Evolutionary conservation across 108 stramenopile genomes (phyloP), one percentile per base, ranked within the genome.

Genomic region (Cyclotella kingstonii): DNA sequence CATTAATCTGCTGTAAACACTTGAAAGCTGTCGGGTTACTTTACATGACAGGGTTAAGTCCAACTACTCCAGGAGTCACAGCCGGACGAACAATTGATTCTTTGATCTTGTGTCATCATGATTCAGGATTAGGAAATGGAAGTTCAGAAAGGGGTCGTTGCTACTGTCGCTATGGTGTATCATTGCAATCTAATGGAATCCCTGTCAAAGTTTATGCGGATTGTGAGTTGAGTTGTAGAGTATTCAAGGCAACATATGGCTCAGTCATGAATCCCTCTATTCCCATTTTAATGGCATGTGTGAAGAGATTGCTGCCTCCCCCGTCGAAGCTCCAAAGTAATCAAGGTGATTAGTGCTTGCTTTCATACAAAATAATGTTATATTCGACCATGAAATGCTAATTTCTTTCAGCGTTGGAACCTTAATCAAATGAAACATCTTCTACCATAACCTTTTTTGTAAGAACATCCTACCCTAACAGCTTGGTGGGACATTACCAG

Each of bases 401-500:
- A n/a, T n/a, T n/a, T n/a, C n/a, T n/a, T n/a, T n/a, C n/a, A n/a
- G n/a, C n/a, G n/a, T n/a, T n/a, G n/a, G n/a, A n/a, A n/a, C n/a
- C n/a, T n/a, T n/a, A n/a, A n/a, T n/a, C n/a, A n/a, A n/a, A n/a
- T n/a, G n/a, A n/a, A n/a, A n/a, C n/a, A n/a, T n/a, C n/a, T n/a
- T n/a, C n/a, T n/a, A n/a, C n/a, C n/a, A n/a, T n/a, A n/a, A n/a
- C 36, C 9, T 36, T 36, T 9, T 36, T 7, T 36, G 15, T 14
- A 54, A 17, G 54, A 18, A 14, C 40, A 19, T 15, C 14, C 38
- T 3, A n/a, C 28, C 1, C 70, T 65, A 26, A 53, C 74, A 11
- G 58, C 72, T 43, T 81, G 80, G 80, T 81, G 80, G 80, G 80
- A 81, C 43, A 77, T 74, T 52, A 11, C 69, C 7, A 33, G 80